These are phyloP conservation scores for Hericium erinaceus DNA, from an alignment of 768 basidiomycete species.

Conservation along the genomic window DNA sequence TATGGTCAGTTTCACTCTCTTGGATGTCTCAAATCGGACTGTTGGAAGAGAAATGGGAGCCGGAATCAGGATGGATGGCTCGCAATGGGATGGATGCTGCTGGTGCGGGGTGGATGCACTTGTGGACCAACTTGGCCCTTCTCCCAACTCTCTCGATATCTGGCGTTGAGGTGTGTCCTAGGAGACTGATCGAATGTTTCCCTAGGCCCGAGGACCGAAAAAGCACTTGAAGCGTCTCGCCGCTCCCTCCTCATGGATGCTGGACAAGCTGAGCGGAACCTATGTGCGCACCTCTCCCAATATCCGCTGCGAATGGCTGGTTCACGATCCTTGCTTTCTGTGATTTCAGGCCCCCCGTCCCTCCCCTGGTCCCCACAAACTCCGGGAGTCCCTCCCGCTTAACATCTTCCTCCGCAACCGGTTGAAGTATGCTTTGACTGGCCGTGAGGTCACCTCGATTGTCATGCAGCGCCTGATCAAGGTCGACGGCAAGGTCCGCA, in stretches of 20 bases:
- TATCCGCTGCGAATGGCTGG: neutral
- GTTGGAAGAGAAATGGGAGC: slow-evolving; percentile 1
- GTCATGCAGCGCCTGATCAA: slow-evolving; percentile 96
- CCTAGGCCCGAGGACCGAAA: slow-evolving; percentile 93
- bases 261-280: slow-evolving; percentile 95
- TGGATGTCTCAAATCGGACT: neutral
- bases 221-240: slow-evolving; percentile 97
- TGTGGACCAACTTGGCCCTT: slow-evolving; percentile 3
- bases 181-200: slow-evolving; percentile 16
- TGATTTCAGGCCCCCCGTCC: slow-evolving; percentile 77
- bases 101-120: slow-evolving; percentile 19
- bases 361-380: slow-evolving; percentile 98
- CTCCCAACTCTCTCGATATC: slow-evolving; percentile 5
- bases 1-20: slow-evolving; percentile 25
- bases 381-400: slow-evolving; percentile 95
- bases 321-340: neutral
- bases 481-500: slow-evolving; percentile 98
- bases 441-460: slow-evolving; percentile 91
- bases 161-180: neutral
- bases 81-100: slow-evolving; percentile 23
- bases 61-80: slow-evolving; percentile 1
- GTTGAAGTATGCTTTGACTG: slow-evolving; percentile 97
- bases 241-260: slow-evolving; percentile 99
- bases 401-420: slow-evolving; percentile 97
- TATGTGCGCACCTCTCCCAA: slow-evolving; percentile 50